Percentiles rank a stretch among this genome's conserved stretches.
Conservation (phyloP, 139 green algal species). For the Mesotaenium endlicherianum region DNA sequence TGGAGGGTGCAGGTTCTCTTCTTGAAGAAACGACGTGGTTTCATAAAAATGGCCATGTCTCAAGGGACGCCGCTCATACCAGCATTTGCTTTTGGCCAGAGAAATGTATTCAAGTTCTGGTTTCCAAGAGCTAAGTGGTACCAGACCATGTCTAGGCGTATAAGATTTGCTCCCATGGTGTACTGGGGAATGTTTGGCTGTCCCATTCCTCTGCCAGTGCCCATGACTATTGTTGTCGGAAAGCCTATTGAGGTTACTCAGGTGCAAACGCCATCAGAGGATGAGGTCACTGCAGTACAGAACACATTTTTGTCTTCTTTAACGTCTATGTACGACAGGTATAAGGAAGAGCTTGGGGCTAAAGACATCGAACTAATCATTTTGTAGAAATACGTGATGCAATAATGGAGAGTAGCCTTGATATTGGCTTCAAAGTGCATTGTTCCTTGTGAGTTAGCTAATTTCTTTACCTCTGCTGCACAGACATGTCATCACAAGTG, state of each 20-base stretch:
- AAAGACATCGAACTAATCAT: slow-evolving; percentile 19
- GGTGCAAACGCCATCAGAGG: not conserved
- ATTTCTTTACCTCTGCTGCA: too few relatives aligned
- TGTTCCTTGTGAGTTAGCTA: too few relatives aligned
- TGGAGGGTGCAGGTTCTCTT: slow-evolving; percentile 65
- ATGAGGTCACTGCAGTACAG: slow-evolving; percentile 11
- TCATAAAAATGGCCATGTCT: slow-evolving; percentile 73
- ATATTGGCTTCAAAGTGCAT: too few relatives aligned
- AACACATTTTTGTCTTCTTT: slow-evolving; percentile 12
- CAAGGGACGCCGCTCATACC: slow-evolving; percentile 70
- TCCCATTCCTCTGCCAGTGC: slow-evolving; percentile 8
- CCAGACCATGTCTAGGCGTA: not conserved
- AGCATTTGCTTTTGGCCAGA: slow-evolving; percentile 82
- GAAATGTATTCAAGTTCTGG: slow-evolving; percentile 60
- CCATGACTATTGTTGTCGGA: slow-evolving; percentile 32
- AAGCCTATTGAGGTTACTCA: slow-evolving; percentile 24
- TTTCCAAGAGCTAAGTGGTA: slow-evolving; percentile 21
- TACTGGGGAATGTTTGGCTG: slow-evolving; percentile 41
- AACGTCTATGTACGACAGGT: slow-evolving; percentile 8
- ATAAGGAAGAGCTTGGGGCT: slow-evolving; percentile 12
- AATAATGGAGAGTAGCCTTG: too few relatives aligned
- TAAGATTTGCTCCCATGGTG: slow-evolving; percentile 37
- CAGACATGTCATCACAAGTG: too few relatives aligned
- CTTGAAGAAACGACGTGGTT: slow-evolving; percentile 67
- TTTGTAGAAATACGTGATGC: slow-evolving; percentile 17